Conservation (phyloP, 352 stramenopile species). For the Globisporangium alternatum region DNA sequence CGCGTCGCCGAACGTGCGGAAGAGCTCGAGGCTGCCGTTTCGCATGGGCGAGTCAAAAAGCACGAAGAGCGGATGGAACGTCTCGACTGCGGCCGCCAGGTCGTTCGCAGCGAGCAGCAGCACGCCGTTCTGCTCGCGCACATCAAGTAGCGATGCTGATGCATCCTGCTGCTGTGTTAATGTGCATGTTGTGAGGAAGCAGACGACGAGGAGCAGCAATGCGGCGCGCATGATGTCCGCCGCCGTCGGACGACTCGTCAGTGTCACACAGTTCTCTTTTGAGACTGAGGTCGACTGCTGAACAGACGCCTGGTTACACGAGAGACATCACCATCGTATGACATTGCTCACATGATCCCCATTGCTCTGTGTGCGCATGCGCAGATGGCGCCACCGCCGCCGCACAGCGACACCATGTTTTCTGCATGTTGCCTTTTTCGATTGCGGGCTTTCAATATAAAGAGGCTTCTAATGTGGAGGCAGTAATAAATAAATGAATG, state of each 20-base stretch:
- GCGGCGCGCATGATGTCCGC: neutral
- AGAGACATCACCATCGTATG: neutral
- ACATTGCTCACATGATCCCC: neutral
- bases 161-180: neutral
- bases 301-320: neutral
- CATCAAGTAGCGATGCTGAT: neutral
- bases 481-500: neutral
- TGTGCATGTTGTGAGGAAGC: neutral
- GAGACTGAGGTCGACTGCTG: neutral
- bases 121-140: slow-evolving; percentile 27
- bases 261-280: neutral
- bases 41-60: slow-evolving; percentile 35
- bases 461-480: neutral
- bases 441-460: neutral
- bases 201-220: neutral
- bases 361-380: neutral
- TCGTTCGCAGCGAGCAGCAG: slow-evolving; percentile 27
- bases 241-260: neutral
- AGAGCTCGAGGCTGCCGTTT: slow-evolving; percentile 28
- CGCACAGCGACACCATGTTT: neutral
- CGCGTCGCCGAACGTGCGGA: slow-evolving; percentile 29
- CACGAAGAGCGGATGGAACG: slow-evolving; percentile 37
- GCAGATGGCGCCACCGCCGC: no score
- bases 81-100: slow-evolving; percentile 16
- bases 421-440: neutral